Evolutionary conservation across 139 green algal species (phyloP), one percentile per base, ranked within the genome.

Genomic region (Picochlorum sp.): DNA sequence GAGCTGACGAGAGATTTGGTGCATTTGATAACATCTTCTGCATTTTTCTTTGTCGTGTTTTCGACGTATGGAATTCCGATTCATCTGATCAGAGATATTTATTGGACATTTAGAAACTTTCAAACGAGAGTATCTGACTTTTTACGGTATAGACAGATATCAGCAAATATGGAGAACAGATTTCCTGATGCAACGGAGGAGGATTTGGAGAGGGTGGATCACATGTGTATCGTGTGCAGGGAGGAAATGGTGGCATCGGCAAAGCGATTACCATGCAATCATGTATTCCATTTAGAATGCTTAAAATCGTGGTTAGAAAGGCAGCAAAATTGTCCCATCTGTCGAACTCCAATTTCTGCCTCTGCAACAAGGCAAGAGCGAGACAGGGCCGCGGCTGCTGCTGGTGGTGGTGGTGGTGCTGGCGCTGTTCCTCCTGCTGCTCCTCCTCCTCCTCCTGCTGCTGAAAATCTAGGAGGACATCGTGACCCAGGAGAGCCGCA

Each of bases 11-110:
- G 85, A 18, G 94, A 99, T 78, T 66, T 98, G 68, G 70, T 98
- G 62, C 92, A 98, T 75, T 85, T 99, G 9, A 88, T 91, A 57
- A 90, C 97, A 52, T 99, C 98, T 79, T 47, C 84, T 49, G 76
- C 88, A 54, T 99, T 99, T 85, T 99, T 99, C 72, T 59, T 86
- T 47, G 94, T 96, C 49, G 88, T 98, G 11, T 96, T 98, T 66
- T 83, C 79, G 41, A 85, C 94, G 68, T 97, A 98, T 76, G 92
- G 94, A 38, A 74, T 98, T 26, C 94, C 94, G 1, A 70, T 99
- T 31, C 92, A 99, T 67, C 75, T 99, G 67, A 81, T 98, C 55
- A 65, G 93, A 4, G 92, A 98, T 69, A 74, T 99, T 65, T 98
- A 97, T 77, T 87, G 80, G 75, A 97, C 94, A 1, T 94, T 96